A percentile compares a stretch with the other conserved stretches of the same genome.
These are phyloP conservation scores for Acacia crassicarpa DNA, from an alignment of 306 rosid genomes.

Conservation along the genomic window DNA sequence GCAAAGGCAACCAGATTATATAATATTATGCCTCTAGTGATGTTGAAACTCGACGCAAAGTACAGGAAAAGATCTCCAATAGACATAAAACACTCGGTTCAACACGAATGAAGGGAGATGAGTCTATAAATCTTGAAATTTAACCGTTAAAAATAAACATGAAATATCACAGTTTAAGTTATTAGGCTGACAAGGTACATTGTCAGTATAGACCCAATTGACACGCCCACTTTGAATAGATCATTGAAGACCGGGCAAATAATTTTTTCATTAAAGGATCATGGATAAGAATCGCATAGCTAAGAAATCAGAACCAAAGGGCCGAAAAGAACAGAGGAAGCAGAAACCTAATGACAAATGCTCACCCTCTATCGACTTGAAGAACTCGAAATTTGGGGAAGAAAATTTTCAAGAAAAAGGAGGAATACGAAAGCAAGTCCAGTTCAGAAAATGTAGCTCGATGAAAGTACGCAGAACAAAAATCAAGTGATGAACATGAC, in stretches of 20 bases:
- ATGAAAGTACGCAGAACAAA: background rate
- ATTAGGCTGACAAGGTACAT: constrained; percentile 18
- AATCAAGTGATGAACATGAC: background rate
- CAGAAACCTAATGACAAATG: background rate
- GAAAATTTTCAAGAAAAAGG: background rate
- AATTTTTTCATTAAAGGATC: background rate
- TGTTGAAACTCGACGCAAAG: constrained; percentile 6
- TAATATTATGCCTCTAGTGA: constrained; percentile 31
- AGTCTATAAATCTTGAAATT: constrained; percentile 20
- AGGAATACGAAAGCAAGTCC: constrained; percentile 6
- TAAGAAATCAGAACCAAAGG: background rate
- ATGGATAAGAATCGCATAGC: background rate
- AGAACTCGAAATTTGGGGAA: background rate
- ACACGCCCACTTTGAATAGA: background rate
- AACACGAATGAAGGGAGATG: background rate
- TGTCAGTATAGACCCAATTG: background rate
- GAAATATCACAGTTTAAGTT: background rate
- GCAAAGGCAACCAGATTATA: constrained; percentile 11
- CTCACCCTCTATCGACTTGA: constrained; percentile 5
- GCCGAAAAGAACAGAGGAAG: background rate
- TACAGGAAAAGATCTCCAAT: constrained; percentile 16
- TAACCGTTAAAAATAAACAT: constrained; percentile 18
- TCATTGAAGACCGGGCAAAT: background rate
- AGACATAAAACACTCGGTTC: constrained; percentile 18
- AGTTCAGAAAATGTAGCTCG: constrained; percentile 13